Percentiles rank a stretch among this genome's conserved stretches.
Evolutionary conservation across 768 basidiomycete genomes (phyloP).

Genomic region (Pleurotus tuoliensis): DNA sequence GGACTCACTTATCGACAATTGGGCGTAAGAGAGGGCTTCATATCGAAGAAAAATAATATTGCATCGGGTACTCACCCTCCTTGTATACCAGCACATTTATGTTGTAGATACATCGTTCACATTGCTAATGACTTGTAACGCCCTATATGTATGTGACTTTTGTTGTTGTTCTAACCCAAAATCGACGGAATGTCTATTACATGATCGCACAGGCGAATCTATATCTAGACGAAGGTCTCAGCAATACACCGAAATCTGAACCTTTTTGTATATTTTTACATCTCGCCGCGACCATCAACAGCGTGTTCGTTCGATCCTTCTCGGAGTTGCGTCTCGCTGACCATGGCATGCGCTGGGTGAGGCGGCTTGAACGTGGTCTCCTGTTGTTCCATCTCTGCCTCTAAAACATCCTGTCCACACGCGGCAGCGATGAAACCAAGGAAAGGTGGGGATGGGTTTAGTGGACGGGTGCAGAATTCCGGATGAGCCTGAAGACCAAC

Average conservation of each 20-base stretch:
- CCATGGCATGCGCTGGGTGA: slow-evolving; percentile 73
- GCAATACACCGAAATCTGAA: background rate
- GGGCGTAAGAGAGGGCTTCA: slow-evolving; percentile 55
- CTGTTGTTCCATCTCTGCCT: slow-evolving; percentile 73
- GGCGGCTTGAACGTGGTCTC: slow-evolving; percentile 60
- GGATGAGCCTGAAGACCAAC: slow-evolving; percentile 95
- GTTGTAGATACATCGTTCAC: background rate
- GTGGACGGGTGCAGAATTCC: slow-evolving; percentile 95
- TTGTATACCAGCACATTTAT: slow-evolving; percentile 3
- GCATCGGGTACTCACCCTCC: background rate
- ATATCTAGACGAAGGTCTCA: background rate
- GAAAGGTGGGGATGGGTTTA: slow-evolving; percentile 97
- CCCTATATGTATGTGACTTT: no score
- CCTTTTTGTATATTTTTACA: slow-evolving; percentile 1
- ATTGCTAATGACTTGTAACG: background rate
- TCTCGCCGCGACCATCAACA: slow-evolving; percentile 1
- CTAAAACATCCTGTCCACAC: slow-evolving; percentile 43
- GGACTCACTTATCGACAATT: slow-evolving; percentile 87
- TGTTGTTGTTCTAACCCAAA: no score
- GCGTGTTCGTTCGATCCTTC: slow-evolving; percentile 2
- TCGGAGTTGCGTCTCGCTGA: slow-evolving; percentile 41
- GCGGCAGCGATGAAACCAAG: slow-evolving; percentile 92
- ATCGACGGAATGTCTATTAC: no score
- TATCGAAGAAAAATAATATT: background rate
- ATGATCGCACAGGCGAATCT: no score